These are phyloP conservation scores for Flueggea neowawraea DNA, from an alignment of 441 rosid species.

Conservation along the genomic window DNA sequence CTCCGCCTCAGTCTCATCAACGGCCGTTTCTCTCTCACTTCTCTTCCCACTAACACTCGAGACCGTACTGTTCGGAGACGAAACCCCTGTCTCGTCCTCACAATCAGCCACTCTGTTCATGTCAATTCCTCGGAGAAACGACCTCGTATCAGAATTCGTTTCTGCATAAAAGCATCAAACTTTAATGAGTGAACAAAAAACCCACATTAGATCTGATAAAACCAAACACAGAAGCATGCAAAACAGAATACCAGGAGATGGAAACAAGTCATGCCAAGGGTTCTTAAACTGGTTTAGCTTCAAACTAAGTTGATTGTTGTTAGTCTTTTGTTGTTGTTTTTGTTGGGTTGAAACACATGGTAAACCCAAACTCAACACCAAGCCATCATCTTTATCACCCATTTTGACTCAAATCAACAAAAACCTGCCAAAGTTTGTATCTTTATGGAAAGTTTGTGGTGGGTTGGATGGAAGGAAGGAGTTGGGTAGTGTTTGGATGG, in stretches of 20 bases:
- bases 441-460: too few relatives aligned
- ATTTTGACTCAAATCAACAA: constrained; percentile 9
- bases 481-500: too few relatives aligned
- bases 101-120: constrained; percentile 48
- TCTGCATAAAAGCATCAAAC: constrained; percentile 30
- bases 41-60: constrained; percentile 78
- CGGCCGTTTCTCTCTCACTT: constrained; percentile 53
- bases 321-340: neutral
- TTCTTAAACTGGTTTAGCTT: constrained; percentile 35
- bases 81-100: constrained; percentile 67
- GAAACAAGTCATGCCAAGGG: constrained; percentile 38
- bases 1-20: constrained; percentile 61
- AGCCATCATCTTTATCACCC: constrained; percentile 57
- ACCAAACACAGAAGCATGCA: neutral
- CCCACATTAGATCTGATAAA: neutral
- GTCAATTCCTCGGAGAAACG: constrained; percentile 59
- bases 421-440: too few relatives aligned
- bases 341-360: neutral
- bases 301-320: constrained; percentile 32
- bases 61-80: constrained; percentile 84
- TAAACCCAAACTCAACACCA: constrained; percentile 58
- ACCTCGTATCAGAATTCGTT: constrained; percentile 37
- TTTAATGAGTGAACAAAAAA: constrained; percentile 7
- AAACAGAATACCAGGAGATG: constrained; percentile 41
- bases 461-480: too few relatives aligned